Evolutionary conservation across 768 basidiomycete genomes (phyloP), one percentile per base, ranked within the genome.

Genomic region (Dioszegia aurantiaca): DNA sequence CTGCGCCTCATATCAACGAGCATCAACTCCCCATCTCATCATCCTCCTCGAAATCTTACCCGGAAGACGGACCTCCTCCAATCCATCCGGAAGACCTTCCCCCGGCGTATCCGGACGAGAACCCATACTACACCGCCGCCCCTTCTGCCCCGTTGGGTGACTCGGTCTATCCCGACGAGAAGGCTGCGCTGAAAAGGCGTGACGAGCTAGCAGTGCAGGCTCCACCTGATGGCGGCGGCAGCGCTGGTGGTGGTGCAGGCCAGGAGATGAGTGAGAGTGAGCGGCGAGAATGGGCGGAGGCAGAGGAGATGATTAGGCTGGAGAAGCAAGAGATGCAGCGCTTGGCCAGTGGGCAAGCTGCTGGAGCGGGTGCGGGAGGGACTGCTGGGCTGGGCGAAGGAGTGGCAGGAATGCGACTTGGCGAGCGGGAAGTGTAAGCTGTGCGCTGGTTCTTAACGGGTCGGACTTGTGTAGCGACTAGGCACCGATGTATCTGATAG

Each of bases 211-310:
- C 33, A 49, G 48, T 33, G 2, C 27, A 16, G 2, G 46, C 14
- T n/a, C 46, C 28, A 14, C 5, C 31, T 36, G 30, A 19, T 3
- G 9, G 8, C 6, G 30, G 48, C 19, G 30, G 8, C 2, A 5
- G 8, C 6, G 30, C 31, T n/a, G 30, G 8, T 6, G 30, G 40
- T 11, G 36, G 19, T n/a, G 58, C 30, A 0, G 40, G 39, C 14
- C 59, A 64, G 28, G 57, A 55, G 26, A 64, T 70, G 69, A 63
- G 41, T 17, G 69, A 70, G 26, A 47, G 59, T 8, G 69, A 70
- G 57, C 56, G 55, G 55, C 60, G 59, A 40, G 69, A 67, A 44
- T 70, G 69, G 69, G 69, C 67, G 45, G 60, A 33, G 12, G 63
- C 55, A 31, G 55, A 49, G 36, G 56, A 55, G 45, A 60, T 31